phyloP scores from a whole-genome alignment of 2,329 filamentous ascomycete genomes.

The Coleophoma cylindrospora region DNA sequence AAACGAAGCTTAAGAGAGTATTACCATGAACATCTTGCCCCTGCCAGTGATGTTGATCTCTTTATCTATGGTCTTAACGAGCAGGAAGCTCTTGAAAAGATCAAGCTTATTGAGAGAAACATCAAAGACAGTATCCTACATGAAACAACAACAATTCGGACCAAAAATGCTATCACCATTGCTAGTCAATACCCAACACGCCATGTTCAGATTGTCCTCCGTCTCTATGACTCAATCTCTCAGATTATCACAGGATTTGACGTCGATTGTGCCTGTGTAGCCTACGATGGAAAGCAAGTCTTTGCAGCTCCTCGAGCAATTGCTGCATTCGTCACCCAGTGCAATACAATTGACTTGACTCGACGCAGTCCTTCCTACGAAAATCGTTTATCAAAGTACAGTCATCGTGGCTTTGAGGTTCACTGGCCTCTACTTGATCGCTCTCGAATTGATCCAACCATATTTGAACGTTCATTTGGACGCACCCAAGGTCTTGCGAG shows the following conservation, averaged over 20 bases:
- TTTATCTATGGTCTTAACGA: conserved; percentile 79
- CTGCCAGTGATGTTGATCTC: conserved; percentile 81
- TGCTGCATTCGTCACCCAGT: conserved; percentile 74
- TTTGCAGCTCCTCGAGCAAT: conserved; percentile 74
- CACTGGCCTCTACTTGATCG: conserved; percentile 74
- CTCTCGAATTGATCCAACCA: conserved; percentile 74
- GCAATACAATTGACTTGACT: conserved; percentile 74
- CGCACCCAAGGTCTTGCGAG: conserved; percentile 73
- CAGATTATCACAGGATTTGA: conserved; percentile 88
- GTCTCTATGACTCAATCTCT: conserved; percentile 77
- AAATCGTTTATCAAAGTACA: conserved; percentile 81
- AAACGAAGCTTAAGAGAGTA: conserved; percentile 65
- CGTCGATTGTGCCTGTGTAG: conserved; percentile 77
- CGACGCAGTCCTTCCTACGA: conserved; percentile 83
- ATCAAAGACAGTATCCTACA: conserved; percentile 72
- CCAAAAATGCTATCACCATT: conserved; percentile 84
- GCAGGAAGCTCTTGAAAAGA: conserved; percentile 75
- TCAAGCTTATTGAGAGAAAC: conserved; percentile 72
- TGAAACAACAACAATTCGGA: conserved; percentile 80
- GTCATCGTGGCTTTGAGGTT: conserved; percentile 77
- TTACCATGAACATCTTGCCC: conserved; percentile 76
- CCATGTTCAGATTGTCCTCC: conserved; percentile 78
- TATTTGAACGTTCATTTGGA: conserved; percentile 77
- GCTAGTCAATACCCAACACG: conserved; percentile 78
- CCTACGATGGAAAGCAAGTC: conserved; percentile 76